A percentile compares a stretch with the other conserved stretches of the same genome.
phyloP scores from a whole-genome alignment of 306 rosid species.

The Vicia faba region DNA sequence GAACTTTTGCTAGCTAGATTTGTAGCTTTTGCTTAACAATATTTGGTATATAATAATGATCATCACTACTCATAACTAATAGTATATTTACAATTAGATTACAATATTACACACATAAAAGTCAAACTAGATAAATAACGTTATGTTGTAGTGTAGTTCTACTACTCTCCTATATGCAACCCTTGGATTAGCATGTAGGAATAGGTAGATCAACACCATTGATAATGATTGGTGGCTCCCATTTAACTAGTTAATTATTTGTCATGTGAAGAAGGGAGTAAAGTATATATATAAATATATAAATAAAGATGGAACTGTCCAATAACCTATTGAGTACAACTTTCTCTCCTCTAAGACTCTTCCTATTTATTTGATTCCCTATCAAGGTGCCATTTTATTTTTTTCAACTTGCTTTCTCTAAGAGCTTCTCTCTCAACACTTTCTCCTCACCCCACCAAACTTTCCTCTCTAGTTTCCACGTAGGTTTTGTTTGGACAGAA shows the following conservation, averaged over 20 bases:
- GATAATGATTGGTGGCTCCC: slow-evolving; percentile 39
- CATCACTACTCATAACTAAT: slow-evolving; percentile 3
- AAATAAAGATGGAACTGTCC: slow-evolving; percentile 37
- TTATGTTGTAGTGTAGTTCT: neutral
- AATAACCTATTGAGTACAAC: slow-evolving; percentile 49
- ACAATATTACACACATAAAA: neutral
- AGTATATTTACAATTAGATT: neutral
- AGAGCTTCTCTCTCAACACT: neutral
- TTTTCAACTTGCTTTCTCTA: slow-evolving; percentile 48
- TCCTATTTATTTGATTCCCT: slow-evolving; percentile 79
- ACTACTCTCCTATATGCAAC: slow-evolving; percentile 23
- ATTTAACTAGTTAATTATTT: slow-evolving; percentile 40
- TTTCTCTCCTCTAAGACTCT: slow-evolving; percentile 40
- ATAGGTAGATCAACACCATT: slow-evolving; percentile 44
- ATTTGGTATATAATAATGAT: slow-evolving; percentile 9
- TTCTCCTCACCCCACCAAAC: slow-evolving; percentile 32
- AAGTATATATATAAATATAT: slow-evolving; percentile 31
- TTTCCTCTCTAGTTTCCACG: slow-evolving; percentile 50
- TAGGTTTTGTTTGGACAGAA: slow-evolving; percentile 22
- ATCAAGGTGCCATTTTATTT: slow-evolving; percentile 70
- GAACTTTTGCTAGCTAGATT: slow-evolving; percentile 31
- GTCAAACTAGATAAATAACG: slow-evolving; percentile 36
- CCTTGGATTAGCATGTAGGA: slow-evolving; percentile 20
- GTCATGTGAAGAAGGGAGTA: slow-evolving; percentile 39
- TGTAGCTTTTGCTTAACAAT: slow-evolving; percentile 19